Base-by-base conservation (phyloP, 306 rosid genomes). In the Psophocarpus tetragonolobus region DNA sequence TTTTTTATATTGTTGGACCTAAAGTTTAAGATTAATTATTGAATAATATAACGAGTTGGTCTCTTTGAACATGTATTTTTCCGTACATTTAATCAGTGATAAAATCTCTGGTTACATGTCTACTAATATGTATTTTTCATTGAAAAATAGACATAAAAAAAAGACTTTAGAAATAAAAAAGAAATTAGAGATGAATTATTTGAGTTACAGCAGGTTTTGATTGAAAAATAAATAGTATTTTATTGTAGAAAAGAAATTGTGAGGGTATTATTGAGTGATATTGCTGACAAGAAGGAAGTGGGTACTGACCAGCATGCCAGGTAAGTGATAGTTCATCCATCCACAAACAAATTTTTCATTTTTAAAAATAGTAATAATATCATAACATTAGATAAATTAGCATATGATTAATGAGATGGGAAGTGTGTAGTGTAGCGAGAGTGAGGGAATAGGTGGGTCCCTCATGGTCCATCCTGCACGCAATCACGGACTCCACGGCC, bases 401-500 rank as follows among this genome's bases (percentile, higher is more conserved):
- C 56, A 53, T 71, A 38, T 21, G 47, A 71, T 70, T 1, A 27
- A 50, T 29, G 30, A 20, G 50, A 10, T 9, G 63, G 3, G 14
- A 30, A 42, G 9, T 29, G 57, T 29, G 75, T 33, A 13, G 71
- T 48, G 69, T 35, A 74, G 84, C 13, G 66, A 57, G 39, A 13
- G 23, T 9, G 57, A 56, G 30, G 42, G 54, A 24, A 7, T n/a
- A 47, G 47, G 71, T 47, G 73, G 93, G 87, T 4, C 82, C 86
- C 77, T 0, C 65, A 66, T 36, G 84, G 84, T 60, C 83, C 83
- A 48, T 18, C 39, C 51, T 57, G 80, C 62, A 70, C 69, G 86
- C 87, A 71, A 84, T 77, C 87, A 83, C 87, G 83, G 87, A 87
- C 84, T 86, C 88, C 82, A 74, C 48, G 80, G 68, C 78, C 30